Conservation (phyloP, 139 green algal genomes). For the Chlamydomonas sphaeroides region DNA sequence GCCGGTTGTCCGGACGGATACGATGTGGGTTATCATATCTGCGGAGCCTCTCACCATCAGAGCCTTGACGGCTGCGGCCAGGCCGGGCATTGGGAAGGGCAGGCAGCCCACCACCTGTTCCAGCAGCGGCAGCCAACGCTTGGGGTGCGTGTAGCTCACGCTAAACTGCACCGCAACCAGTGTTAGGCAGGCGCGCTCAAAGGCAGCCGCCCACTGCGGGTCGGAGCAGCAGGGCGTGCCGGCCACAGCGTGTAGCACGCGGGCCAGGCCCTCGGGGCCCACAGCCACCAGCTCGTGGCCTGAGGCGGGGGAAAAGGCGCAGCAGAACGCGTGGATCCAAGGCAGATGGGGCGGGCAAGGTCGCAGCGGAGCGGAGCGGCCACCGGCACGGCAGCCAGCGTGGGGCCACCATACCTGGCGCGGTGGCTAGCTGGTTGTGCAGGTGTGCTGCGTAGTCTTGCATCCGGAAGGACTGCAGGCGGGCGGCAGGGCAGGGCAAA, state of each 20-base stretch:
- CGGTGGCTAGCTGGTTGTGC: conserved; percentile 12
- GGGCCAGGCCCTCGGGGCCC: conserved; percentile 29
- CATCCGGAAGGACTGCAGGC: background rate
- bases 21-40: no score
- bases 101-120: background rate
- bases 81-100: conserved; percentile 26
- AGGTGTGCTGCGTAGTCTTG: conserved; percentile 22
- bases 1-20: no score
- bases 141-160: conserved; percentile 36
- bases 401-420: conserved; percentile 16
- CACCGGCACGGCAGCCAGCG: no score
- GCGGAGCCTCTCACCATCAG: no score
- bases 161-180: conserved; percentile 31
- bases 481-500: background rate
- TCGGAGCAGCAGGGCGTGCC: conserved; percentile 18
- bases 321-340: no score
- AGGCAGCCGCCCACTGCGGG: conserved; percentile 18
- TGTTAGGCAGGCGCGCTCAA: conserved; percentile 28
- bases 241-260: background rate
- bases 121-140: conserved; percentile 29
- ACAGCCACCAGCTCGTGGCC: conserved; percentile 28
- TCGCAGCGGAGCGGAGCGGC: no score
- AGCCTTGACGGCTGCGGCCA: conserved; percentile 3
- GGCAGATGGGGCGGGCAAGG: no score
- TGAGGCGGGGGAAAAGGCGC: no score